A percentile compares a stretch with the other conserved stretches of the same genome.
These are phyloP conservation scores for Thamnidium elegans DNA, from an alignment of 192 early-diverging fungal species.

Conservation along the genomic window DNA sequence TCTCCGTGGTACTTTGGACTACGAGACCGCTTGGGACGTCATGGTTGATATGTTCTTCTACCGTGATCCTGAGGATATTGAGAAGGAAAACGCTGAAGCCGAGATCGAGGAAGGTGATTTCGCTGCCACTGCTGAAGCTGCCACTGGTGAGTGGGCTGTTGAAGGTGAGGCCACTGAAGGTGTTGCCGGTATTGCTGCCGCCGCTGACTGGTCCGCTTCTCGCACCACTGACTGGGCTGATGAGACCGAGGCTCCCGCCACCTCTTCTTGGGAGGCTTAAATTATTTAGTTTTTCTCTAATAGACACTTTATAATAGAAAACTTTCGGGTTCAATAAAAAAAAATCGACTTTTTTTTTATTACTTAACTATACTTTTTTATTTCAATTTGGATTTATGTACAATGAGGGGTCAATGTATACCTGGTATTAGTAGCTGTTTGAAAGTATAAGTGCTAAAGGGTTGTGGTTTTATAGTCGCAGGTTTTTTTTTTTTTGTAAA, in stretches of 20 bases:
- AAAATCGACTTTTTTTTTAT: not conserved
- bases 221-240: slow-evolving; percentile 37
- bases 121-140: slow-evolving; percentile 39
- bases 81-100: slow-evolving; percentile 82
- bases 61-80: slow-evolving; percentile 96
- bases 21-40: slow-evolving; percentile 86
- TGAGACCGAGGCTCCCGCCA: slow-evolving; percentile 26
- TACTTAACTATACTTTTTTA: not conserved
- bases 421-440: too few relatives aligned
- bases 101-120: slow-evolving; percentile 38
- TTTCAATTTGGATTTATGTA: not conserved
- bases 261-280: slow-evolving; percentile 37
- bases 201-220: slow-evolving; percentile 43
- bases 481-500: too few relatives aligned
- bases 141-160: slow-evolving; percentile 62
- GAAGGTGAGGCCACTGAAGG: slow-evolving; percentile 50
- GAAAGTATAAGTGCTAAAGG: too few relatives aligned
- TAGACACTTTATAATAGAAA: slow-evolving; percentile 5
- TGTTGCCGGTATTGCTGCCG: slow-evolving; percentile 41
- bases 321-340: not conserved
- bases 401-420: too few relatives aligned
- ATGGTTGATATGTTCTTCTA: slow-evolving; percentile 99
- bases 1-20: slow-evolving; percentile 89
- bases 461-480: too few relatives aligned
- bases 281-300: slow-evolving; percentile 13